Evolutionary conservation across 805 yeast genomes (phyloP).

Genomic region (Teunomyces aglyptinius): DNA sequence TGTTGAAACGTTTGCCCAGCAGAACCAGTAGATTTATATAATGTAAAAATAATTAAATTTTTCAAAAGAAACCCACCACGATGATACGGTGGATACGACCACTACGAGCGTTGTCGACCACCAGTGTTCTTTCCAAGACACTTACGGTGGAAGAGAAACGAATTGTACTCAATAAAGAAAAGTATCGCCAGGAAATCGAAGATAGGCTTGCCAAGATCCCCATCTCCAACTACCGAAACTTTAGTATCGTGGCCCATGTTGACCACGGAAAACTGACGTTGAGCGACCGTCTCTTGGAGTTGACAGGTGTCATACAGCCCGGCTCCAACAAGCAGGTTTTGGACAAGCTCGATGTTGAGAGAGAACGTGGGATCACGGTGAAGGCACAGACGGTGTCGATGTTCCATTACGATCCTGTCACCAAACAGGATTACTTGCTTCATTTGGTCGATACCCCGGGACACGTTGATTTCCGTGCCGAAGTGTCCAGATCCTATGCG

Average conservation of each 20-base stretch:
- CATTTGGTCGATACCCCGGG: constrained; percentile 98
- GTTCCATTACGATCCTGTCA: constrained; percentile 63
- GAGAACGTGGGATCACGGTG: constrained; percentile 95
- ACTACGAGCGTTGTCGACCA: constrained; percentile 4
- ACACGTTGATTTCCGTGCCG: constrained; percentile 93
- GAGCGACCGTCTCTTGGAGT: constrained; percentile 81
- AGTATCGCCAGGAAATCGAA: constrained; percentile 35
- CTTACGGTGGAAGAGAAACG: constrained; percentile 24
- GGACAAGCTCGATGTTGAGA: constrained; percentile 89
- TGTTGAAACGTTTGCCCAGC: constrained; percentile 57
- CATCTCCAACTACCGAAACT: constrained; percentile 77
- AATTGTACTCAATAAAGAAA: constrained; percentile 30
- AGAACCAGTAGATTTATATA: constrained; percentile 1
- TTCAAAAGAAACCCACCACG: background rate
- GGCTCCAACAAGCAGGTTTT: constrained; percentile 79
- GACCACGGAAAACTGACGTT: constrained; percentile 89
- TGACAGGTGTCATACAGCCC: constrained; percentile 83
- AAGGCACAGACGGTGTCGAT: constrained; percentile 96
- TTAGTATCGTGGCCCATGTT: constrained; percentile 94
- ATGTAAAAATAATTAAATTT: background rate
- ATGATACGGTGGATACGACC: constrained; percentile 4
- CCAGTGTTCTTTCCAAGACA: constrained; percentile 6
- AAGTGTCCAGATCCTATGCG: constrained; percentile 90
- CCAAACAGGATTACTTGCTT: constrained; percentile 71
- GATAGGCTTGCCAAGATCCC: constrained; percentile 77